A percentile compares a stretch with the other conserved stretches of the same genome.
Evolutionary conservation across 108 stramenopile genomes (phyloP).

Genomic region (Licmophora abbreviata): DNA sequence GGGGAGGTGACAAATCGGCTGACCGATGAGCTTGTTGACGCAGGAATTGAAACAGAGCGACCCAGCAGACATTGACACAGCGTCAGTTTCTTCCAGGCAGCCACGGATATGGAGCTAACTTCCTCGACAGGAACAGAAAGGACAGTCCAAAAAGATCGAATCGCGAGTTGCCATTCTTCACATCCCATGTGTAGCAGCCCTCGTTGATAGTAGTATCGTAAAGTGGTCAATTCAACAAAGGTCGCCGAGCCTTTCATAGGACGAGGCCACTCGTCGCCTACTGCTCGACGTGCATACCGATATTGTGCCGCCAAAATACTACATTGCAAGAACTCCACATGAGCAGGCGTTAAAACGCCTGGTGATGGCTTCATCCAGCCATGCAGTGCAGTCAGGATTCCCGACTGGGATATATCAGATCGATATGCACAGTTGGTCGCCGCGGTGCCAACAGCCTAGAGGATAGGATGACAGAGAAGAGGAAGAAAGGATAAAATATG

Average conservation of each 20-base stretch:
- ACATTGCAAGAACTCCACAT: slow-evolving; percentile 44
- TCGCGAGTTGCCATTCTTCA: slow-evolving; percentile 38
- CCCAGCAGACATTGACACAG: slow-evolving; percentile 47
- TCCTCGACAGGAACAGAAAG: slow-evolving; percentile 41
- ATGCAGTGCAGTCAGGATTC: slow-evolving; percentile 35
- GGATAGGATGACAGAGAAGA: not conserved
- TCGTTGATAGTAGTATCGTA: slow-evolving; percentile 57
- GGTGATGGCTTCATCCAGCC: slow-evolving; percentile 25
- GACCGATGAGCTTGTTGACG: not conserved
- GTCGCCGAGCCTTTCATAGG: slow-evolving; percentile 7
- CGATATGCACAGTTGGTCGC: slow-evolving; percentile 1
- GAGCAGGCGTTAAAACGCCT: slow-evolving; percentile 9
- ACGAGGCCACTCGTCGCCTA: slow-evolving; percentile 31
- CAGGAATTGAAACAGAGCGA: not conserved
- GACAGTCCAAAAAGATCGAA: slow-evolving; percentile 59
- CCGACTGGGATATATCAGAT: slow-evolving; percentile 23
- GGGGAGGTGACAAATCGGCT: not conserved
- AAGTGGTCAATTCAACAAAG: slow-evolving; percentile 16
- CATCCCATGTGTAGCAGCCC: slow-evolving; percentile 54
- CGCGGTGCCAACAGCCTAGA: not conserved
- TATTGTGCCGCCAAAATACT: slow-evolving; percentile 45
- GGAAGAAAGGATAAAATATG: not conserved
- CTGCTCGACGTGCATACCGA: slow-evolving; percentile 25
- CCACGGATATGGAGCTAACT: slow-evolving; percentile 24
- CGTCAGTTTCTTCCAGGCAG: slow-evolving; percentile 68